Evolutionary conservation across 1,284 basidiomycete species (phyloP).

Genomic region (Ceratobasidium sp.): DNA sequence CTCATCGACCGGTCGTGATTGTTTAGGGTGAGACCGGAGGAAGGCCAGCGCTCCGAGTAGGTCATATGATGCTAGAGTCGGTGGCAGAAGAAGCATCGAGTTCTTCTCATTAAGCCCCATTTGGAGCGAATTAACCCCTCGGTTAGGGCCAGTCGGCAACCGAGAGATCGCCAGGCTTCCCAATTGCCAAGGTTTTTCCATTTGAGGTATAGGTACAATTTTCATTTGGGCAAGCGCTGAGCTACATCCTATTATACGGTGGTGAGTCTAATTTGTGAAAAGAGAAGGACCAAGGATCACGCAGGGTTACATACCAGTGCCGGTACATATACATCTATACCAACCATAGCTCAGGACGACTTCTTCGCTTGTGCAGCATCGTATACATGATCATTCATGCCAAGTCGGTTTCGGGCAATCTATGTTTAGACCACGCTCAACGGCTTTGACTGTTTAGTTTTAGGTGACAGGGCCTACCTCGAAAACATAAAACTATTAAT

Average conservation of each 20-base stretch:
- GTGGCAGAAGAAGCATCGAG: constrained; percentile 15
- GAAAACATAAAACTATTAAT: constrained; percentile 87
- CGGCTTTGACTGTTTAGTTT: not conserved
- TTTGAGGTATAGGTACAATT: constrained; percentile 1
- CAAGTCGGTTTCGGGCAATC: constrained; percentile 93
- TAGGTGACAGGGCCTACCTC: constrained; percentile 68
- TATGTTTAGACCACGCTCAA: constrained; percentile 54
- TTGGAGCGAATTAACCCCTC: not conserved
- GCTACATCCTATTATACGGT: not conserved
- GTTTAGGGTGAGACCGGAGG: constrained; percentile 12
- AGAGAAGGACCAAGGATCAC: not conserved
- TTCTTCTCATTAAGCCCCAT: constrained; percentile 32
- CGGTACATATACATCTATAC: not conserved
- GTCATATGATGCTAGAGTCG: constrained; percentile 23
- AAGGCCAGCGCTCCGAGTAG: too few species aligned
- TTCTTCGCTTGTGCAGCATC: constrained; percentile 72
- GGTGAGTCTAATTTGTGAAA: not conserved
- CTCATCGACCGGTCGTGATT: not conserved
- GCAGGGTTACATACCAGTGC: not conserved
- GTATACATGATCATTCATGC: constrained; percentile 92
- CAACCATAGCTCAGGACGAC: not conserved
- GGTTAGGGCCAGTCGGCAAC: not conserved
- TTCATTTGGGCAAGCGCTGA: not conserved
- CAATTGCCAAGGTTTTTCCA: constrained; percentile 14
- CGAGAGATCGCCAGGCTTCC: not conserved